Base-by-base conservation (phyloP, 345 rosid genomes). In the Acer negundo region DNA sequence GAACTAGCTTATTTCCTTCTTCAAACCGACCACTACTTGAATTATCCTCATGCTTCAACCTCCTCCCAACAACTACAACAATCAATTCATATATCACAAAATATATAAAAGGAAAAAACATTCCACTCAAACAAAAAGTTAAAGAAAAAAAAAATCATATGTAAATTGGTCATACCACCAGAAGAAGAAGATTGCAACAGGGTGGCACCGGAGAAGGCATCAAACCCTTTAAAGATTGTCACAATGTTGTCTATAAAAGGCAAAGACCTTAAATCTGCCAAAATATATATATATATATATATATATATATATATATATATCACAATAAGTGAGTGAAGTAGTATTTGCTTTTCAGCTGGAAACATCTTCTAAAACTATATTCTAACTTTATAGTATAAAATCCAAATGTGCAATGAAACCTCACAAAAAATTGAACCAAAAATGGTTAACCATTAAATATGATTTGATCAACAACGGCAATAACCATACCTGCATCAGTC, bases 221-320 rank as follows among this genome's bases (percentile, higher is more conserved):
- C 87, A 78, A 93, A 79, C 79, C 90, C 89, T 86, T 81, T 88
- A 78, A 88, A 94, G 51, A 94, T 91, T 71, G 79, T 68, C 44
- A 93, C 85, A 63, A 93, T 70, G 84, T 79, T 91, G 55, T 89
- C 94, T 78, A 94, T 68, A 78, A 84, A 84, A 76, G 79, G 79
- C 78, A 91, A 56, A 26, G 82, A 80, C 81, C 93, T 89, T 61
- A 84, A 24, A 85, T 80, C 97, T 94, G 89, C 84, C 78, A 67
- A 53, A 22, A 3, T 62, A 20, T n/a, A n/a, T n/a, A n/a, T n/a
- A n/a, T n/a, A n/a, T n/a, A n/a, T n/a, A n/a, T n/a, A n/a, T n/a
- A n/a, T n/a, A n/a, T n/a, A n/a, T n/a, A n/a, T n/a, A n/a, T n/a
- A 47, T 28, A 44, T 40, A 40, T 28, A 44, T 40, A 40, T 8